Base-by-base conservation (phyloP, 2,329 filamentous ascomycete genomes). In the Cadophora luteo-olivacea region DNA sequence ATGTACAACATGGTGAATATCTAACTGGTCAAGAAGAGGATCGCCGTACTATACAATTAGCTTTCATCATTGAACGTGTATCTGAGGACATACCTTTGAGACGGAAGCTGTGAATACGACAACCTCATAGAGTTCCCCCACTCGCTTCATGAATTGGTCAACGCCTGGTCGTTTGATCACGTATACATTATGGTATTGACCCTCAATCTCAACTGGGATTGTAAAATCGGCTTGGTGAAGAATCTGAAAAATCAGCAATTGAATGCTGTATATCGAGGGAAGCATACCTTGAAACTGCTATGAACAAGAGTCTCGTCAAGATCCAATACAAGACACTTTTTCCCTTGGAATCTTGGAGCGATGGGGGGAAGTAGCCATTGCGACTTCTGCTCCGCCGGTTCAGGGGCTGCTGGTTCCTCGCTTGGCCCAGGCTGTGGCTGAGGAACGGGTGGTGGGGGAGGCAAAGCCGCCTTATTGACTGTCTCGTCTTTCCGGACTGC, bases 81-180 rank as follows among this genome's bases (percentile, higher is more conserved):
- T 14, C 4, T 3, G 22, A 36, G 11, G 16, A 14, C 84, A 74
- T 82, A 94, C 93, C 88, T 99, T 99, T 51, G 96, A 97, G 63
- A 99, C 96, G 9, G 96, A 99, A 64, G 96, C 96, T 51, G 96
- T 99, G 79, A 99, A 99, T 57, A 99, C 95, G 32, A 99, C 96
- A 61, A 99, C 95, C 82, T 99, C 96, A 77, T 98, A 99, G 61
- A 99, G 85, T 81, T 99, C 96, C 61, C 96, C 96, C 45, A 99
- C 94, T 69, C 96, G 87, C 85, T 98, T 98, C 93, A 99, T 97
- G 81, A 99, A 99, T 72, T 97, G 91, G 78, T 99, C 96, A 24
- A 99, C 96, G 65, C 96, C 96, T n/a, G 96, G 96, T 76, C 96
- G 89, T 83, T 99, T 99, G 80, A 99, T 99, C 73, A 99, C 96